These are phyloP conservation scores for Effrenium voratum DNA, from an alignment of 73 alveolate genomes.

Conservation along the genomic window DNA sequence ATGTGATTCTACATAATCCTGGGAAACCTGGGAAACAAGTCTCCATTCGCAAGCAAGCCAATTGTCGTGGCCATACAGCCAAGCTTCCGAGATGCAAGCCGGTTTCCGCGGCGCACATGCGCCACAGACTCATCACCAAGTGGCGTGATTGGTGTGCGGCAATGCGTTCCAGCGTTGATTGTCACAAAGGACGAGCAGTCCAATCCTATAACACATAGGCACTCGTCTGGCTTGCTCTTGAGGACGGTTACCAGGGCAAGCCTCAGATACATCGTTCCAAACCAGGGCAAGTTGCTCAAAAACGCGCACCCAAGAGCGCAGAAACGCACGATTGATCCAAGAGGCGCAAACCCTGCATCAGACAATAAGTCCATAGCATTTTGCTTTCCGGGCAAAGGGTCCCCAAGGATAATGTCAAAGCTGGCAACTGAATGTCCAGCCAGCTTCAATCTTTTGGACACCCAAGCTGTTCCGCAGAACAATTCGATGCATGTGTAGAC, in stretches of 20 bases:
- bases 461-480: constrained; percentile 12
- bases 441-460: neutral
- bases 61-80: neutral
- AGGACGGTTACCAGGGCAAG: neutral
- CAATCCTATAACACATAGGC: neutral
- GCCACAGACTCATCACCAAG: neutral
- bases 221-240: neutral
- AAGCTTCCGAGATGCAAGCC: neutral
- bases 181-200: neutral
- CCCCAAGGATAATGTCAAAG: neutral
- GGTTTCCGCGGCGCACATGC: neutral
- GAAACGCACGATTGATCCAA: neutral
- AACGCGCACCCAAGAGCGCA: neutral
- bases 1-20: neutral
- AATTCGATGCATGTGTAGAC: neutral
- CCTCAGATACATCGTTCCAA: neutral
- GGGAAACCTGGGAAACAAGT: neutral
- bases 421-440: neutral
- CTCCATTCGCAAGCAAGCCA: neutral
- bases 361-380: constrained; percentile 26
- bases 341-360: constrained; percentile 14
- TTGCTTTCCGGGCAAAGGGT: constrained; percentile 15
- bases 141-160: neutral
- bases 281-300: neutral
- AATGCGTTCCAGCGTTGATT: neutral